phyloP scores from a whole-genome alignment of 73 alveolate genomes.

The Blepharisma japonicum region DNA sequence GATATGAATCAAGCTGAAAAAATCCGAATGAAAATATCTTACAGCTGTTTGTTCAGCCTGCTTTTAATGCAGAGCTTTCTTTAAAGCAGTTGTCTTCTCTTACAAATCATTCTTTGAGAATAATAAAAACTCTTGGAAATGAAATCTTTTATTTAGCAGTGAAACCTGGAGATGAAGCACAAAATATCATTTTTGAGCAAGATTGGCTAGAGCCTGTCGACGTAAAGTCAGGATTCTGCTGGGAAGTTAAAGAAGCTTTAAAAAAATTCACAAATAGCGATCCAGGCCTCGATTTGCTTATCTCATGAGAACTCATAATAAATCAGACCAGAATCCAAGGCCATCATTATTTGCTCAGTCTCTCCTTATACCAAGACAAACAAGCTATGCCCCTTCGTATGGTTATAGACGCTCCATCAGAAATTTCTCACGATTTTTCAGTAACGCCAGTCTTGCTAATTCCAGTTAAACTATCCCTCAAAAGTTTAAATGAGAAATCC shows the following conservation, averaged over 20 bases:
- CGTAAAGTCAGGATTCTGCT: background rate
- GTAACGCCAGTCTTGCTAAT: background rate
- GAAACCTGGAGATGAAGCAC: background rate
- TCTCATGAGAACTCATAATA: background rate
- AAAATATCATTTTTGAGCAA: background rate
- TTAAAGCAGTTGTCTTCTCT: conserved; percentile 6
- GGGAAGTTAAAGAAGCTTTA: background rate
- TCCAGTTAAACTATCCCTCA: background rate
- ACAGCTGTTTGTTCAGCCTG: conserved; percentile 7
- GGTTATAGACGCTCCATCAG: background rate
- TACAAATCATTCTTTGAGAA: conserved; percentile 11
- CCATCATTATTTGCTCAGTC: background rate
- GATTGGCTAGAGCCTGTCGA: background rate
- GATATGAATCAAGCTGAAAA: conserved; percentile 4
- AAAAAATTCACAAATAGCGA: background rate
- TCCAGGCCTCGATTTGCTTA: background rate
- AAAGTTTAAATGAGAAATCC: background rate
- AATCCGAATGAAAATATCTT: background rate
- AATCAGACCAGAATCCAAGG: background rate
- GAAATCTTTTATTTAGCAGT: conserved; percentile 21
- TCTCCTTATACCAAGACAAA: background rate
- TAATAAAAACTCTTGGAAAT: background rate
- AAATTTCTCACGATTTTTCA: background rate
- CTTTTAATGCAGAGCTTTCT: background rate
- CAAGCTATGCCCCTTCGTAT: background rate